Base-by-base conservation (phyloP, 352 stramenopile species). In the Pythium monospermum region DNA sequence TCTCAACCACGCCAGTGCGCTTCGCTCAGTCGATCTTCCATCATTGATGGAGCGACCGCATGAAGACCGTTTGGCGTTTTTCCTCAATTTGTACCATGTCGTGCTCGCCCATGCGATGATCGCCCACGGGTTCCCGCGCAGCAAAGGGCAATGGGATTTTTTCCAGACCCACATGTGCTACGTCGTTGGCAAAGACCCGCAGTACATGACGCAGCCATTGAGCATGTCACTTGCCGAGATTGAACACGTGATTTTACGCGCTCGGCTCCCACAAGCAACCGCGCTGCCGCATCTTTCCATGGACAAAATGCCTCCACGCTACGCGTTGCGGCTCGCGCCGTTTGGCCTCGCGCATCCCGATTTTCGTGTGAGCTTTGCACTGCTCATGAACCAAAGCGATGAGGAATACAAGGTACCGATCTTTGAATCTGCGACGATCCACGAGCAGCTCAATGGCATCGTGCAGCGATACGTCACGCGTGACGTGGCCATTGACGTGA, bases 41-140 rank as follows among this genome's bases (percentile, higher is more conserved):
- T 27, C 51, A 0, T 33, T 90, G 2, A 56, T 85, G 16, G 33
- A 48, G 10, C 16, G 64, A 42, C 73, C 64, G 4, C 76, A 91
- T 22, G 83, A 94, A 58, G 65, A 85, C 16, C 73, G 84, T 18
- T 38, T 91, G 1, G 54, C 71, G 7, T 90, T 94, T 38, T 91
- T 85, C 38, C 59, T 94, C 41, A 94, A 94, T 49, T 36, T 94
- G 46, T 90, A 88, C 38, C 78, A 91, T 41, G 65, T 68, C 1
- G 57, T 94, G n/a, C 53, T 89, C 2, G 76, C 78, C 5, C 83
- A 94, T 46, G 80, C 78, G 11, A 86, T 88, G 71, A 83, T 89
- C 40, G 63, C 73, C 3, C 66, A 85, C 49, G 77, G 77, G 2
- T 85, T 80, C 38, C 74, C 76, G 4, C 69, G 76, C 6, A 61